phyloP scores from a whole-genome alignment of 2,329 filamentous ascomycete species.

The Cladobotryum mycophilum region DNA sequence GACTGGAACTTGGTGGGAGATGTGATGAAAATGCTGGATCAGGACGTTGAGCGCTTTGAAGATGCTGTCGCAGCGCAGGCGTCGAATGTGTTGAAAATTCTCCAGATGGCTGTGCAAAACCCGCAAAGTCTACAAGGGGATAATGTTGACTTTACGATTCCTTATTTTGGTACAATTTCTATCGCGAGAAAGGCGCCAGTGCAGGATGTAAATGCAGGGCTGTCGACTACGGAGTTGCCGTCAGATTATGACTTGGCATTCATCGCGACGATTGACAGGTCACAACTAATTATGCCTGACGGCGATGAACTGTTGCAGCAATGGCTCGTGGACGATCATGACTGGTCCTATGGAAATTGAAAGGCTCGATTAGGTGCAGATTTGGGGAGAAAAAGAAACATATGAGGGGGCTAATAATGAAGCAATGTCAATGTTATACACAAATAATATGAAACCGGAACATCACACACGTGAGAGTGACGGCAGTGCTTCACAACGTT shows the following conservation, averaged over 20 bases:
- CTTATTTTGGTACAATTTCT: neutral
- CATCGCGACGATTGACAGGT: neutral
- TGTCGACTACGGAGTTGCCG: neutral
- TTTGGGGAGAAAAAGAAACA: too few species aligned
- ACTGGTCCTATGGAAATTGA: neutral
- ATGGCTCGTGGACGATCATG: neutral
- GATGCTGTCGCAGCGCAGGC: slow-evolving; percentile 5
- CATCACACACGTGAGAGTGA: too few species aligned
- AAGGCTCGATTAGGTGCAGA: too few species aligned
- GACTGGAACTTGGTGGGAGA: slow-evolving; percentile 4
- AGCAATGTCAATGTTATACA: too few species aligned
- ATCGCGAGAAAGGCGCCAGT: neutral
- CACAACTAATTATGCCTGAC: neutral
- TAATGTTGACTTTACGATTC: neutral
- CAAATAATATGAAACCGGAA: too few species aligned
- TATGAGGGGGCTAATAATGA: too few species aligned
- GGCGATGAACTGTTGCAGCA: neutral
- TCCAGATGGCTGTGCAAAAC: neutral
- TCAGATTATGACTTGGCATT: neutral
- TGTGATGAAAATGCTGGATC: slow-evolving; percentile 1
- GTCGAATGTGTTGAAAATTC: slow-evolving; percentile 3
- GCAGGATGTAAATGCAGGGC: neutral
- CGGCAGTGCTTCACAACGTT: too few species aligned
- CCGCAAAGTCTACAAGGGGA: neutral
- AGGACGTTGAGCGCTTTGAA: neutral